Evolutionary conservation across 1,139 yeast genomes (phyloP), one percentile per base, ranked within the genome.

Genomic region (Sugiyamaella castrensis): DNA sequence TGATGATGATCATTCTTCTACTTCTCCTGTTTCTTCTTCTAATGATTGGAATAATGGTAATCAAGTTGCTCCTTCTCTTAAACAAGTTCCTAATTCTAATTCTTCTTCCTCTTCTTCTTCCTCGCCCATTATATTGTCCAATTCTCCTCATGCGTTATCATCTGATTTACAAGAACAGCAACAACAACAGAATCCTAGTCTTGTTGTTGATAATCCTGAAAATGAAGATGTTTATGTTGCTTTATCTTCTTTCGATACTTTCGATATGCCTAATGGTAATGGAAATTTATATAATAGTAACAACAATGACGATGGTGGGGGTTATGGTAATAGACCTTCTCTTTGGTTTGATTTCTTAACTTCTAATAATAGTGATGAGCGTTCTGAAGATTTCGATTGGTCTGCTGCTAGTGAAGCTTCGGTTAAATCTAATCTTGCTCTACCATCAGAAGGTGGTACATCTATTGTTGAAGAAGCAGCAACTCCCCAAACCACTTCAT

Each of bases 381-480:
- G 24, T 19, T 19, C 24, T 19, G 24, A 16, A 6, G 31, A 29
- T 15, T 42, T 42, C 12, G 46, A 42, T 30, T 42, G 46, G 46
- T 28, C 46, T 1, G 40, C 36, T 16, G 34, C 19, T 10, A 35
- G 46, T 12, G 46, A 42, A 27, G 38, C 46, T 16, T 42, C 46
- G 11, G 34, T 28, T 11, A 27, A 19, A 28, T 42, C 46, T 26
- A 40, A 13, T 29, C 36, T 42, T 26, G 46, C 40, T 11, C 31
- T 42, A 9, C 46, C 46, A 4, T 42, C 46, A n/a, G 46, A 42
- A 9, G 24, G 40, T 19, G 46, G 46, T 8, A 11, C 37, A n/a
- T 42, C 46, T 2, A 28, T 40, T 35, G 31, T 40, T 2, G 35
- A 35, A 19, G 46, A 42, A 16, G 46, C 35, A 16, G 46, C 46